These are phyloP conservation scores for Lichtheimia ornata DNA, from an alignment of 371 early-diverging fungal genomes.

Conservation along the genomic window DNA sequence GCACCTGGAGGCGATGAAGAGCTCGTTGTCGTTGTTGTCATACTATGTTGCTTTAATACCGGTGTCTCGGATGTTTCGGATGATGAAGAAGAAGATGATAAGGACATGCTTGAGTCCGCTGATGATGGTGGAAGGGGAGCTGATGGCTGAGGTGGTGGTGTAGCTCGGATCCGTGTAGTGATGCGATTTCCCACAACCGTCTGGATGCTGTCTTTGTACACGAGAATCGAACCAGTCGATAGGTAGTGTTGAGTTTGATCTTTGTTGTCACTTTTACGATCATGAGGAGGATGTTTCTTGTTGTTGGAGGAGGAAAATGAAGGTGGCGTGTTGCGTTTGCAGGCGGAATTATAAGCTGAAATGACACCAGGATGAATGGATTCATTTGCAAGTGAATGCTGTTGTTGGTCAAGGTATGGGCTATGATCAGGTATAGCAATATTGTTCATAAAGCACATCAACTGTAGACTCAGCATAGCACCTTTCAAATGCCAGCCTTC, in stretches of 20 bases:
- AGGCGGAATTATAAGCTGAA: slow-evolving; percentile 18
- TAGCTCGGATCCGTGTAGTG: slow-evolving; percentile 3
- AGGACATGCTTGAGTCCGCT: slow-evolving; percentile 1
- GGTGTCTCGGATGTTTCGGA: too few species aligned
- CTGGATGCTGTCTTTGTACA: not conserved
- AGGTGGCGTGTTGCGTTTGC: slow-evolving; percentile 2
- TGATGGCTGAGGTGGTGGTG: slow-evolving; percentile 7
- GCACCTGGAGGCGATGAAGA: too few species aligned
- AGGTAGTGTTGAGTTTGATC: not conserved
- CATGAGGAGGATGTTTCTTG: not conserved
- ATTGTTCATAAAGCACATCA: slow-evolving; percentile 21
- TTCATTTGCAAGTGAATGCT: slow-evolving; percentile 11
- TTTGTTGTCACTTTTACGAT: too few species aligned
- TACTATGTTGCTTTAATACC: too few species aligned
- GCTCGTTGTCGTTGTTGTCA: too few species aligned
- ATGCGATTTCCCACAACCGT: slow-evolving; percentile 9
- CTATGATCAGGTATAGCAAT: slow-evolving; percentile 17
- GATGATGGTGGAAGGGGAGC: slow-evolving; percentile 11
- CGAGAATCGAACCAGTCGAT: slow-evolving; percentile 4
- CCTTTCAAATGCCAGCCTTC: slow-evolving; percentile 56
- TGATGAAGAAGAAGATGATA: not conserved
- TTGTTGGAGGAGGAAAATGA: not conserved
- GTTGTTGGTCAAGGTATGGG: slow-evolving; percentile 19
- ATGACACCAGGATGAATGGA: slow-evolving; percentile 15
- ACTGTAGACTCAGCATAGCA: slow-evolving; percentile 38